Evolutionary conservation across 495 filamentous ascomycete species (phyloP).

Genomic region (Parathielavia appendiculata): DNA sequence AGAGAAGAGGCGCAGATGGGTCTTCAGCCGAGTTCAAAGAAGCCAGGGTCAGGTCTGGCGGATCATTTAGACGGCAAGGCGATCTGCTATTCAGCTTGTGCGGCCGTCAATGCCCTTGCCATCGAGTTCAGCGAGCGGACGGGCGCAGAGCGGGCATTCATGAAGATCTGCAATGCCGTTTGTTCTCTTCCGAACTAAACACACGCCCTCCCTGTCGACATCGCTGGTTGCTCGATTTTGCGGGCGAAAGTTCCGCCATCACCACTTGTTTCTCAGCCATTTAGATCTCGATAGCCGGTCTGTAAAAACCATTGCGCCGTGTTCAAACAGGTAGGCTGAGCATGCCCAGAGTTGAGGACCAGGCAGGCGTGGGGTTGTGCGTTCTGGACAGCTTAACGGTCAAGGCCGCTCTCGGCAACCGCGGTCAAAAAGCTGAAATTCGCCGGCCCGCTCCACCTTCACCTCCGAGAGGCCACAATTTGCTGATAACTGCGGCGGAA

Average conservation of each 20-base stretch:
- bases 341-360: background rate
- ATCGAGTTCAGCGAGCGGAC: background rate
- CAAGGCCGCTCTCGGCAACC: conserved; percentile 14
- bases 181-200: background rate
- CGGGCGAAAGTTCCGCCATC: conserved; percentile 16
- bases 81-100: conserved; percentile 4
- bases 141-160: conserved; percentile 14
- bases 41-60: background rate
- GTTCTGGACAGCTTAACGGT: no score
- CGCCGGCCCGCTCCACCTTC: conserved; percentile 7
- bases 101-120: conserved; percentile 11
- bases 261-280: background rate
- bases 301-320: background rate
- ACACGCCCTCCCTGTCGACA: conserved; percentile 6
- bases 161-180: conserved; percentile 22
- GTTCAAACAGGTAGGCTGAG: background rate
- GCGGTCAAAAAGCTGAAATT: conserved; percentile 19
- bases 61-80: background rate
- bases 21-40: background rate
- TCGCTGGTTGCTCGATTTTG: background rate
- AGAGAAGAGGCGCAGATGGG: conserved; percentile 1
- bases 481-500: background rate
- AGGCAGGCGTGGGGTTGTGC: no score
- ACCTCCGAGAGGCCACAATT: conserved; percentile 1
- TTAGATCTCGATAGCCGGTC: background rate